Percentiles rank a stretch among this genome's conserved stretches.
These are phyloP conservation scores for Colletotrichum salicis DNA, from an alignment of 2,329 filamentous ascomycete species.

Conservation along the genomic window DNA sequence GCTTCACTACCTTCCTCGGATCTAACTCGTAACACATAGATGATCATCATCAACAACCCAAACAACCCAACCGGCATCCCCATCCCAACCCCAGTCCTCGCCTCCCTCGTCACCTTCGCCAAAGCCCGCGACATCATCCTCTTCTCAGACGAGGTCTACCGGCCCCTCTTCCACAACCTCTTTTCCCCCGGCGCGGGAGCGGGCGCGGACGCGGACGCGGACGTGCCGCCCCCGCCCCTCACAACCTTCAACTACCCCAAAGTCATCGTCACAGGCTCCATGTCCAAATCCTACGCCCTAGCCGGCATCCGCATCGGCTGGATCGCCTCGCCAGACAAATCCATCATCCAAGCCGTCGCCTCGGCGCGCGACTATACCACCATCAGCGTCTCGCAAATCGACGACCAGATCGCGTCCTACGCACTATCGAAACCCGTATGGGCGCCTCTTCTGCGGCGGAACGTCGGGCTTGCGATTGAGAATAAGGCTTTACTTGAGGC, in stretches of 20 bases:
- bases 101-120: conserved; percentile 72
- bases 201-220: conserved; percentile 42
- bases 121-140: conserved; percentile 71
- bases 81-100: conserved; percentile 70
- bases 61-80: conserved; percentile 85
- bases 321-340: conserved; percentile 73
- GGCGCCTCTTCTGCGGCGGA: conserved; percentile 60
- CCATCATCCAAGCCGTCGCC: conserved; percentile 72
- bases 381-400: conserved; percentile 85
- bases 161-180: conserved; percentile 79
- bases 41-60: conserved; percentile 74
- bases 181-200: conserved; percentile 52
- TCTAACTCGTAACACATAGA: conserved; percentile 42
- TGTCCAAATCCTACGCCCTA: conserved; percentile 87
- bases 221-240: conserved; percentile 69
- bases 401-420: conserved; percentile 81
- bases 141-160: conserved; percentile 84
- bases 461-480: conserved; percentile 72
- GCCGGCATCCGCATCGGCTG: conserved; percentile 86
- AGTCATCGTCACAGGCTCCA: conserved; percentile 78
- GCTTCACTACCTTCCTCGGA: background rate
- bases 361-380: conserved; percentile 83
- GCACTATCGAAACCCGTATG: conserved; percentile 68
- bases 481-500: conserved; percentile 74
- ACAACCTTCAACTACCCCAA: conserved; percentile 78